Conservation (phyloP, 1,284 basidiomycete genomes). For the Phellopilus nigrolimitatus region DNA sequence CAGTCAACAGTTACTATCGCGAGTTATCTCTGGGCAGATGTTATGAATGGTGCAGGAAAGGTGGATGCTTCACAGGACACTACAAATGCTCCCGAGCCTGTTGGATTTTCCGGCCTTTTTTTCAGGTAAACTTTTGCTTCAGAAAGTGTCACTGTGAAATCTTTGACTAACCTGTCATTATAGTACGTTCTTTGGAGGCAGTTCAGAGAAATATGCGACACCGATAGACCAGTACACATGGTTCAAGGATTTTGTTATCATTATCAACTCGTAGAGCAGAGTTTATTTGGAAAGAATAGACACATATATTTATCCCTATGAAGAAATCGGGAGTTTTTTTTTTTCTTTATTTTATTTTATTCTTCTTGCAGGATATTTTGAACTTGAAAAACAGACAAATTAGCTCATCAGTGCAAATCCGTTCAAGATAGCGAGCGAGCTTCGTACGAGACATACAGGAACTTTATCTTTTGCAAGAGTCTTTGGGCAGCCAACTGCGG, state of each 20-base stretch:
- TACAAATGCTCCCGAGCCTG: conserved; percentile 25
- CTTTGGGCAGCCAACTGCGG: too few relatives aligned
- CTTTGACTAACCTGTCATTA: conserved; percentile 12
- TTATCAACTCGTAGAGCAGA: conserved; percentile 30
- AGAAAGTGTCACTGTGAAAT: background rate
- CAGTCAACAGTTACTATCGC: conserved; percentile 12
- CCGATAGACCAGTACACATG: conserved; percentile 68
- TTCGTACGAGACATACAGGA: too few relatives aligned
- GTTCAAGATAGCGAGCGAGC: too few relatives aligned
- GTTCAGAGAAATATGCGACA: conserved; percentile 56
- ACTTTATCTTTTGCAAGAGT: too few relatives aligned
- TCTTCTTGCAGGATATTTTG: too few relatives aligned
- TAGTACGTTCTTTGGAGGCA: conserved; percentile 80
- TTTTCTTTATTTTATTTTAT: too few relatives aligned
- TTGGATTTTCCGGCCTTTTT: conserved; percentile 64
- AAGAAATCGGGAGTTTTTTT: too few relatives aligned
- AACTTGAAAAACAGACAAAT: too few relatives aligned
- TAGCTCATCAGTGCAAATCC: too few relatives aligned
- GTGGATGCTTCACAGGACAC: background rate
- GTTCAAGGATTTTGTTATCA: conserved; percentile 63
- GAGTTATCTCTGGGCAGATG: conserved; percentile 8
- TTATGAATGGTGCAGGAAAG: background rate
- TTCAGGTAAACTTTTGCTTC: conserved; percentile 62
- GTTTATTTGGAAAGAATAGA: too few relatives aligned
- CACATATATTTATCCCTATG: too few relatives aligned